Conservation (phyloP, 148 eudicot species). For the Cornus controversa region DNA sequence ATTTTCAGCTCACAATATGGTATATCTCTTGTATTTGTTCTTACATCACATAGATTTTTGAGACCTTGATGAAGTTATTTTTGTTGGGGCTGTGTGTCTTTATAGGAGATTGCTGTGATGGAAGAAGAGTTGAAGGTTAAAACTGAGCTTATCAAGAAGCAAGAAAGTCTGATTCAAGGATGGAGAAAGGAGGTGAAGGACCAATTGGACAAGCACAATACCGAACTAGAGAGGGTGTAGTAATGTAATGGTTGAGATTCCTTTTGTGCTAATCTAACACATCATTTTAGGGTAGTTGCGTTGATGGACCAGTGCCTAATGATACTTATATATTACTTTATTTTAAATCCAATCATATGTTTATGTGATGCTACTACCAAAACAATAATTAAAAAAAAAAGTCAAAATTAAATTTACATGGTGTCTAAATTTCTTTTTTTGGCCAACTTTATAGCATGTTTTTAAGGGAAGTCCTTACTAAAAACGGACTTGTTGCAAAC, state of each 20-base stretch:
- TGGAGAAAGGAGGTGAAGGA: constrained; percentile 73
- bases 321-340: too few species aligned
- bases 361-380: too few species aligned
- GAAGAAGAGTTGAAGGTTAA: constrained; percentile 77
- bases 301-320: too few species aligned
- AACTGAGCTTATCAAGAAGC: constrained; percentile 57
- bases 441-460: too few species aligned
- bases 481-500: too few species aligned
- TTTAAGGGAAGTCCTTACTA: too few species aligned
- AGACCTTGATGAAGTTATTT: not conserved
- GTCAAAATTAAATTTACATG: too few species aligned
- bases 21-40: not conserved
- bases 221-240: constrained; percentile 60
- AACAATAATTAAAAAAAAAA: too few species aligned
- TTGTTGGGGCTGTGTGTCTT: not conserved
- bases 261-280: not conserved
- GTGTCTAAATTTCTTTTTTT: too few species aligned
- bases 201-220: constrained; percentile 58
- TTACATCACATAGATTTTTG: not conserved
- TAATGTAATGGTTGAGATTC: not conserved
- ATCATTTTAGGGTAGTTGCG: too few species aligned
- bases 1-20: not conserved
- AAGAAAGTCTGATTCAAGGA: constrained; percentile 61
- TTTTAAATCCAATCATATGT: too few species aligned
- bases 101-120: constrained; percentile 66